Conservation (phyloP, 1,139 yeast species). For the Taphrina pruni region DNA sequence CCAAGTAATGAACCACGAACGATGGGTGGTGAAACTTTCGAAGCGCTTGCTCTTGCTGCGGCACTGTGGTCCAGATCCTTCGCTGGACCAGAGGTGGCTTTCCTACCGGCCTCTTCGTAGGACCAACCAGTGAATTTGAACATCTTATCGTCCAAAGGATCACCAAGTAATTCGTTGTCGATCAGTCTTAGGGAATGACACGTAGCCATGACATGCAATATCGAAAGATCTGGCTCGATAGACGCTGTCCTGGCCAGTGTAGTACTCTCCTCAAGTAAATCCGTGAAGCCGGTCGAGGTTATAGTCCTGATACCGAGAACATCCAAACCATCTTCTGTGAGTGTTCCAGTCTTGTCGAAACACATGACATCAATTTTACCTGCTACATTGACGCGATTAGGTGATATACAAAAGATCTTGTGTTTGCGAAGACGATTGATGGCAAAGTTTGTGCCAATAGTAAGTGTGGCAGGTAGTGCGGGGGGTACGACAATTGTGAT, state of each 20-base stretch:
- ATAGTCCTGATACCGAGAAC: slow-evolving; percentile 82
- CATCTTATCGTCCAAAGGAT: slow-evolving; percentile 91
- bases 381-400: slow-evolving; percentile 83
- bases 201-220: slow-evolving; percentile 65
- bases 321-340: slow-evolving; percentile 95
- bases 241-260: slow-evolving; percentile 36
- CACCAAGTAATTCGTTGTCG: slow-evolving; percentile 84
- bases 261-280: slow-evolving; percentile 36
- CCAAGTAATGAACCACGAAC: slow-evolving; percentile 19
- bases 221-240: slow-evolving; percentile 6
- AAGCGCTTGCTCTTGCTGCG: slow-evolving; percentile 47
- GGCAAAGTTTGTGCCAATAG: slow-evolving; percentile 95
- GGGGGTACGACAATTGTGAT: slow-evolving; percentile 98
- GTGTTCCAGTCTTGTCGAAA: slow-evolving; percentile 96
- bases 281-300: slow-evolving; percentile 55
- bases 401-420: slow-evolving; percentile 85
- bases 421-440: slow-evolving; percentile 70
- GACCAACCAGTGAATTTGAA: slow-evolving; percentile 84
- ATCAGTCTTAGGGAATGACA: slow-evolving; percentile 86
- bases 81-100: slow-evolving; percentile 47
- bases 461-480: slow-evolving; percentile 93
- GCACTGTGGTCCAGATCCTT: slow-evolving; percentile 55
- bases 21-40: slow-evolving; percentile 33
- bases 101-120: slow-evolving; percentile 62
- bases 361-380: slow-evolving; percentile 90